Conservation (phyloP, 169 alveolate species). For the Plasmodium adleri region DNA sequence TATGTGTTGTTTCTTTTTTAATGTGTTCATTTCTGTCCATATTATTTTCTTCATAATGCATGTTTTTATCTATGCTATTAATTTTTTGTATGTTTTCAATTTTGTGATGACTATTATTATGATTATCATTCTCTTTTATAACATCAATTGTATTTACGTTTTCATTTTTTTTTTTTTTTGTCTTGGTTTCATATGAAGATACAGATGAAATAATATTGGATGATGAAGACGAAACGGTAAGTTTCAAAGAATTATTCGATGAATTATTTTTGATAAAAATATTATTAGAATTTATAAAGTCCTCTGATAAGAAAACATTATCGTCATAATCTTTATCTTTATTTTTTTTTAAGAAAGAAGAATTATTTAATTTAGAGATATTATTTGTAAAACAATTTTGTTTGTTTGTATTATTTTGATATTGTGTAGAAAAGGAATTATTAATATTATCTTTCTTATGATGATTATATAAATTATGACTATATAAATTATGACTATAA, state of each 20-base stretch:
- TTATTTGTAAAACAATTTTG: no score
- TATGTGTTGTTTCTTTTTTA: not conserved
- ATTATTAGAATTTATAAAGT: not conserved
- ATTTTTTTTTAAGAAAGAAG: no score
- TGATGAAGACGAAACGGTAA: constrained; percentile 22
- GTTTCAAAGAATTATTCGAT: not conserved
- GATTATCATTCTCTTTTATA: not conserved
- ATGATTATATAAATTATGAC: no score
- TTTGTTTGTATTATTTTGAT: no score
- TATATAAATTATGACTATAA: no score
- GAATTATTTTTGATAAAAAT: not conserved
- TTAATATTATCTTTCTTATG: no score
- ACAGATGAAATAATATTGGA: constrained; percentile 36
- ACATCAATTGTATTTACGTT: not conserved
- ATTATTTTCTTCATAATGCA: no score
- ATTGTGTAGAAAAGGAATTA: no score
- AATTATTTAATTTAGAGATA: no score
- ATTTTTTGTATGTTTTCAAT: not conserved
- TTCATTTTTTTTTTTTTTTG: not conserved
- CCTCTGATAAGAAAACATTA: not conserved
- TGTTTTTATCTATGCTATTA: not conserved
- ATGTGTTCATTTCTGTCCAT: no score
- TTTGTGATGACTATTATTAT: not conserved
- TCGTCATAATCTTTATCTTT: not conserved
- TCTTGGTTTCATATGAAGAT: constrained; percentile 25